Percentiles rank a stretch among this genome's conserved stretches.
These are phyloP conservation scores for Erodium moschatum DNA, from an alignment of 441 rosid genomes.

Conservation along the genomic window DNA sequence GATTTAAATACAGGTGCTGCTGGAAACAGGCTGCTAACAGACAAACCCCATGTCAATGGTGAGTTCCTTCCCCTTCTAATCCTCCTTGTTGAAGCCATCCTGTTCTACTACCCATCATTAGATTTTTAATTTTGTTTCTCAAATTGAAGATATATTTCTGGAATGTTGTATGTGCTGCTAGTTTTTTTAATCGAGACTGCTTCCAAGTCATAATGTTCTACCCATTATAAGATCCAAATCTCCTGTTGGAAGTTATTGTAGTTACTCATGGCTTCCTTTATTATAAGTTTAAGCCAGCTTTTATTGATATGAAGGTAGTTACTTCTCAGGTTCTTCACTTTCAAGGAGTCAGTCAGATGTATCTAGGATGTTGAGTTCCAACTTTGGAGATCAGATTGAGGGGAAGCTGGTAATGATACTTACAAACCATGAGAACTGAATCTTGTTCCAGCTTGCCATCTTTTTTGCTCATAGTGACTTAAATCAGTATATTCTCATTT, in stretches of 20 bases:
- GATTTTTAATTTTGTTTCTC: neutral
- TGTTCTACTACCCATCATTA: neutral
- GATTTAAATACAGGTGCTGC: constrained; percentile 49
- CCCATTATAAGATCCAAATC: too few relatives aligned
- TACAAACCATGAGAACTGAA: constrained; percentile 14
- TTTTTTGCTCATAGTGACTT: constrained; percentile 17
- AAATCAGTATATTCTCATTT: constrained; percentile 21
- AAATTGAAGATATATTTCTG: neutral
- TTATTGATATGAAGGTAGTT: constrained; percentile 10
- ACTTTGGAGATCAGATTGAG: constrained; percentile 49
- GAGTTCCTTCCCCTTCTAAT: constrained; percentile 16
- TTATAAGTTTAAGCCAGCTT: too few relatives aligned
- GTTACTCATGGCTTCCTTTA: constrained; percentile 5
- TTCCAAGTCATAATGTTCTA: neutral
- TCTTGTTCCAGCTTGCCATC: constrained; percentile 18
- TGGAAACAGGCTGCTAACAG: constrained; percentile 65
- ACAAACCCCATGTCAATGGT: constrained; percentile 62
- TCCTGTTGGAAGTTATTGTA: neutral
- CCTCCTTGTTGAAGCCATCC: neutral
- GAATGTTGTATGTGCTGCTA: neutral
- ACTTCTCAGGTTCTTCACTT: constrained; percentile 54
- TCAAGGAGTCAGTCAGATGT: constrained; percentile 61
- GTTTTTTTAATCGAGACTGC: neutral
- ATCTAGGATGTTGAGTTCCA: constrained; percentile 38
- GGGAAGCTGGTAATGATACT: constrained; percentile 49